phyloP scores from a whole-genome alignment of 225 moss, liverwort and hornwort species.

The Pseudisothecium myosuroides region DNA sequence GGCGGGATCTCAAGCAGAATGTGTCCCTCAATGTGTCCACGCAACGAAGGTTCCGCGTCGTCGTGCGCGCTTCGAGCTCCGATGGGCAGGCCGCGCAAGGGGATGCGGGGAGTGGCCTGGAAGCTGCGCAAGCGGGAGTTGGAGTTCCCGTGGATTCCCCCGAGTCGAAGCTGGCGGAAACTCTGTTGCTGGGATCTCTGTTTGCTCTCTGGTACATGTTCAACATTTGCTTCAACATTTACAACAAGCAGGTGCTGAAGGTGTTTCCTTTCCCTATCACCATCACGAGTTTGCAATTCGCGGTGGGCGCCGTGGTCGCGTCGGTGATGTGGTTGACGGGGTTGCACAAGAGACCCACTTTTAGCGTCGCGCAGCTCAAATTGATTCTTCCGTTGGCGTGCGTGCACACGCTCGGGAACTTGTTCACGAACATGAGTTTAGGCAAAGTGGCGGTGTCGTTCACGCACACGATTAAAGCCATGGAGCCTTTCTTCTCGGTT shows the following conservation, averaged over 20 bases:
- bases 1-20: neutral
- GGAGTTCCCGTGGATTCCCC: neutral
- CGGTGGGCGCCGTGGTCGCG: constrained; percentile 62
- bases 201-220: constrained; percentile 98
- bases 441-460: constrained; percentile 95
- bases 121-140: constrained; percentile 17
- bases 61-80: constrained; percentile 21
- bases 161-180: constrained; percentile 37
- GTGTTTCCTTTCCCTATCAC: constrained; percentile 82
- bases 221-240: constrained; percentile 99
- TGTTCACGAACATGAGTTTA: constrained; percentile 93
- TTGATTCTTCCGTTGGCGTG: constrained; percentile 73
- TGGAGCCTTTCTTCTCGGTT: constrained; percentile 99
- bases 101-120: constrained; percentile 21
- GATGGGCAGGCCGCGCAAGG: neutral
- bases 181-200: constrained; percentile 67
- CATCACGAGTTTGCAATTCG: constrained; percentile 75
- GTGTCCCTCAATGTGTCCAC: neutral
- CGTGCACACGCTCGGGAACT: constrained; percentile 88
- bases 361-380: constrained; percentile 47
- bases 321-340: constrained; percentile 49
- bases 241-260: constrained; percentile 99
- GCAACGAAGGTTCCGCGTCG: neutral
- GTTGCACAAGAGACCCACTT: constrained; percentile 45
- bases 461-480: constrained; percentile 94